Percentiles rank a stretch among this genome's conserved stretches.
These are phyloP conservation scores for Colletotrichum sp. DNA, from an alignment of 2,329 filamentous ascomycete species.

Conservation along the genomic window DNA sequence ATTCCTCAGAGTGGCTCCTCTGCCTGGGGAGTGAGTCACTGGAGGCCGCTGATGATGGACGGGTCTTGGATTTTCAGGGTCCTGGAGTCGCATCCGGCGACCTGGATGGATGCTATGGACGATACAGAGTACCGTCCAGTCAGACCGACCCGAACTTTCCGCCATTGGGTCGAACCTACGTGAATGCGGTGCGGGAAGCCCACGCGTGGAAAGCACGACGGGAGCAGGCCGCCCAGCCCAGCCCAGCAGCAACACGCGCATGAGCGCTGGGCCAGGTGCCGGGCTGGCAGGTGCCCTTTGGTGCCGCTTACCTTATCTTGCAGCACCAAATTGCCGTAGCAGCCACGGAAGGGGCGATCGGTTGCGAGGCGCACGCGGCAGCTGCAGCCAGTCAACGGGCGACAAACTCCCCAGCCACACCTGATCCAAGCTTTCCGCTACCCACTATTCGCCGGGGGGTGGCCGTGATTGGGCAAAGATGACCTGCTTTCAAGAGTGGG, in stretches of 20 bases:
- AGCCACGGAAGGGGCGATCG: not conserved
- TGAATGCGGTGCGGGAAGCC: not conserved
- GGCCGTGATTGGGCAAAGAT: not conserved
- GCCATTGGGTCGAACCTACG: not conserved
- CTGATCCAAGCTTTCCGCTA: not conserved
- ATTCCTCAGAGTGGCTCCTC: not conserved
- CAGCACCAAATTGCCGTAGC: not conserved
- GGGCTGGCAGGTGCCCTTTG: not conserved
- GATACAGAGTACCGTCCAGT: not conserved
- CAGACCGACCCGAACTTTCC: not conserved
- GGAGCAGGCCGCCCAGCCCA: not conserved
- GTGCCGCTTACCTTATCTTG: not conserved
- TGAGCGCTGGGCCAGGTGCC: not conserved
- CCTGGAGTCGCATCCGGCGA: not conserved
- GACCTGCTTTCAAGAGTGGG: not conserved
- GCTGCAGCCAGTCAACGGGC: not conserved
- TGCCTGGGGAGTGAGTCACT: conserved; percentile 7
- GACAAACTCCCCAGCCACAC: not conserved
- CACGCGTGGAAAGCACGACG: not conserved
- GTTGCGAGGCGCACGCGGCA: not conserved
- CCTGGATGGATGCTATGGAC: not conserved
- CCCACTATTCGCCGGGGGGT: not conserved
- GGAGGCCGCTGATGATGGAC: not conserved
- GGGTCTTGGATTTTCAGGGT: conserved; percentile 6
- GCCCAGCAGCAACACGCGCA: not conserved